phyloP scores from a whole-genome alignment of 179 eudicot species.

The Silene coronaria region DNA sequence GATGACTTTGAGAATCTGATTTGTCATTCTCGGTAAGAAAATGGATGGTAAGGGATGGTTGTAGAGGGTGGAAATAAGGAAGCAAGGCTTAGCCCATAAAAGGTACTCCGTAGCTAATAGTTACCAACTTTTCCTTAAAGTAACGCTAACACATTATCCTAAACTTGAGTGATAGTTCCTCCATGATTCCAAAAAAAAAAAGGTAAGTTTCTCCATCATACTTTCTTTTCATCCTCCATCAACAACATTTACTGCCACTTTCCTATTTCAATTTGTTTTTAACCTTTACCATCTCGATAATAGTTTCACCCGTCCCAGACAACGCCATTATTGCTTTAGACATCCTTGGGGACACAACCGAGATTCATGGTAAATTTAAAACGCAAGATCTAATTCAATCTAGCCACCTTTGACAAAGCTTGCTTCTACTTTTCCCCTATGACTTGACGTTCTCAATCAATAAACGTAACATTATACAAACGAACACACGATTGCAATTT shows the following conservation, averaged over 20 bases:
- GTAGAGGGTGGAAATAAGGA: too few species aligned
- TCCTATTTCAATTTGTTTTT: neutral
- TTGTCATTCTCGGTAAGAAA: neutral
- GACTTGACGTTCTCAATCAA: neutral
- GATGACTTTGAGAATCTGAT: neutral
- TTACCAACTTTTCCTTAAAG: too few species aligned
- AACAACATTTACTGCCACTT: neutral
- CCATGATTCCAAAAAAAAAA: too few species aligned
- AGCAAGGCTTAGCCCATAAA: too few species aligned
- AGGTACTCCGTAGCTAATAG: too few species aligned
- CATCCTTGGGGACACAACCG: neutral
- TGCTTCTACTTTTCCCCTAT: constrained; percentile 11
- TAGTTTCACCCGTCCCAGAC: neutral
- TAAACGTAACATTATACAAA: neutral
- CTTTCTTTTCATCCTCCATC: neutral
- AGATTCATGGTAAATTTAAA: neutral
- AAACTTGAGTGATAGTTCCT: too few species aligned
- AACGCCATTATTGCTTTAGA: neutral
- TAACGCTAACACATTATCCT: too few species aligned
- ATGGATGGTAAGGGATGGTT: too few species aligned
- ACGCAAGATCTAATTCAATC: constrained; percentile 3
- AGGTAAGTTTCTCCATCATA: too few species aligned
- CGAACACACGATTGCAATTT: too few species aligned
- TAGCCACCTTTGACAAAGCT: constrained; percentile 19
- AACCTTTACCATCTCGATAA: neutral